Percentiles rank a stretch among this genome's conserved stretches.
Evolutionary conservation across 2,329 filamentous ascomycete species (phyloP).

Genomic region (Fusarium redolens): DNA sequence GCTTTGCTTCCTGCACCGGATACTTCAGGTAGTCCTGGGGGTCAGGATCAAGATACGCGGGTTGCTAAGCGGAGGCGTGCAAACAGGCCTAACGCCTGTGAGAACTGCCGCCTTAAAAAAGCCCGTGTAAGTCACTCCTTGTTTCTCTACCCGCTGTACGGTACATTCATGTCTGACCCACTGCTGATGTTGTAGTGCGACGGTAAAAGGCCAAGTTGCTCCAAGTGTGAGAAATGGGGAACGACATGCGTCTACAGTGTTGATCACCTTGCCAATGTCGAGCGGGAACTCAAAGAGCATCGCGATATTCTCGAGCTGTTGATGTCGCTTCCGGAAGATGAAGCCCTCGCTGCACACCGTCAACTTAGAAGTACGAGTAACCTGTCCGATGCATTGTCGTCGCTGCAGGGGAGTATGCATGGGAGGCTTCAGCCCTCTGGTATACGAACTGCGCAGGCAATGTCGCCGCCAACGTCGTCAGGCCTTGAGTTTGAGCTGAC

Average conservation of each 20-base stretch:
- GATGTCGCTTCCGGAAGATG: conserved; percentile 10
- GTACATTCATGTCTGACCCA: conserved; percentile 8
- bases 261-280: conserved; percentile 22
- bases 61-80: conserved; percentile 14
- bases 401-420: conserved; percentile 27
- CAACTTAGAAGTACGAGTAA: conserved; percentile 4
- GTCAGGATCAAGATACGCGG: conserved; percentile 13
- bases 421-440: conserved; percentile 22
- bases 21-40: neutral
- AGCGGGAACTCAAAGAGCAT: conserved; percentile 23
- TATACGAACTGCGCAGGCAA: conserved; percentile 11
- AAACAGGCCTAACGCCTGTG: conserved; percentile 29
- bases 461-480: conserved; percentile 28
- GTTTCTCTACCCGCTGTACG: neutral
- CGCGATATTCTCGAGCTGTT: conserved; percentile 23
- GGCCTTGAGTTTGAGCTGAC: conserved; percentile 38
- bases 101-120: conserved; percentile 30
- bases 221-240: conserved; percentile 25
- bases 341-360: conserved; percentile 9
- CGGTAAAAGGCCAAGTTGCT: conserved; percentile 22
- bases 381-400: conserved; percentile 10
- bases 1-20: conserved; percentile 18
- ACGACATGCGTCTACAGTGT: conserved; percentile 17
- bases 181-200: conserved; percentile 21
- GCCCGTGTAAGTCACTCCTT: conserved; percentile 24